Base-by-base conservation (phyloP, 2,329 filamentous ascomycete genomes). In the Sarocladium kiliense region DNA sequence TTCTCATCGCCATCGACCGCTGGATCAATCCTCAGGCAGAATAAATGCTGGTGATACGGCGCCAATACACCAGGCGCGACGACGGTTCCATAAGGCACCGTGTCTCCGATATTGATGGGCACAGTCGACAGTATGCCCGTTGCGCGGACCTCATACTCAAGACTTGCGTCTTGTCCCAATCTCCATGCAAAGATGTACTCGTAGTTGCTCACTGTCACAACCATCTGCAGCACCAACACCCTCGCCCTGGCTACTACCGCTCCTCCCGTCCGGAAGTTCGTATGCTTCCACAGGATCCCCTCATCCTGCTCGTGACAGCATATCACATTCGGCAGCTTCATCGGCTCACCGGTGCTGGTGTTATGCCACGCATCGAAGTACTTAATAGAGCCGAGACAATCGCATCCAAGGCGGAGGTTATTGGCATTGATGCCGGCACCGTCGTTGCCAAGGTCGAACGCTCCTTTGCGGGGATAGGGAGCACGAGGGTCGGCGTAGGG, bases 21-120 rank as follows among this genome's bases (percentile, higher is more conserved):
- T 0, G 84, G 82, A 61, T 88, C 85, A n/a, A 88, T 79, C 0
- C 84, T 77, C 27, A 84, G 65, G n/a, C 74, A 78, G 63, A 88
- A 88, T 36, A 88, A 74, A 65, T 88, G 84, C 63, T 88, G 85
- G 57, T 88, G 85, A 63, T 87, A 85, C 21, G 83, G 81, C 0
- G 85, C 85, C 4, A 87, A 66, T 0, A 82, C 80, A 0, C 85
- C 84, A 0, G 80, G 78, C 0, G 76, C 75, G 2, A 89, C 84
- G 2, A 85, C 74, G 34, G 81, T 88, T 3, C 82, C 82, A 62
- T 79, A 86, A 0, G 69, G 71, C 18, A 67, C 80, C 12, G 63
- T 68, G 23, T 77, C 79, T 53, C 54, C 53, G 0, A 82, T 77
- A 49, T 82, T 81, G 3, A 77, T 74, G 30, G 83, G 78, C 18